Conservation (phyloP, 2,329 filamentous ascomycete species). For the Arachnomyces sp. region DNA sequence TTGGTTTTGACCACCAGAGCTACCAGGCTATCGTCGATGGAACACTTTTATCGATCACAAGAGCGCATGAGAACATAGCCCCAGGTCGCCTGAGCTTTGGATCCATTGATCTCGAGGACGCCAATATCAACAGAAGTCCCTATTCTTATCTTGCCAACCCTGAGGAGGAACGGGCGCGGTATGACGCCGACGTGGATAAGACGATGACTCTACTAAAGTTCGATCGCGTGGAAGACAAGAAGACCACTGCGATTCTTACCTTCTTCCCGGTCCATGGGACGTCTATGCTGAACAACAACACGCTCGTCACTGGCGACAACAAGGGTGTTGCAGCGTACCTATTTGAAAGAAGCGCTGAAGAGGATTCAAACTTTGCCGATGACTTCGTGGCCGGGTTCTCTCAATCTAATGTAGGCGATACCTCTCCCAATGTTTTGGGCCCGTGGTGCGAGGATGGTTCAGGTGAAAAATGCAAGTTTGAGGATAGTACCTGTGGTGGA, state of each 20-base stretch:
- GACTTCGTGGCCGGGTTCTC: slow-evolving; percentile 87
- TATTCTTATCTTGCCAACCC: slow-evolving; percentile 87
- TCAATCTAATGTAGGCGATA: slow-evolving; percentile 86
- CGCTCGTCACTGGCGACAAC: slow-evolving; percentile 86
- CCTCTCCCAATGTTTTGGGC: slow-evolving; percentile 77
- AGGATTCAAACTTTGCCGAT: slow-evolving; percentile 49
- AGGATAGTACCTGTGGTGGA: slow-evolving; percentile 70
- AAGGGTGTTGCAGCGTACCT: slow-evolving; percentile 86
- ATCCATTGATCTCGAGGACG: slow-evolving; percentile 61
- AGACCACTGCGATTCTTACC: slow-evolving; percentile 72
- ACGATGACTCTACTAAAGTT: slow-evolving; percentile 74
- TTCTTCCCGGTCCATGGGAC: slow-evolving; percentile 94
- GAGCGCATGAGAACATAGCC: slow-evolving; percentile 65
- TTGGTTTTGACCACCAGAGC: slow-evolving; percentile 79
- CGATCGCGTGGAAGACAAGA: slow-evolving; percentile 63
- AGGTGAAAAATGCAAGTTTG: slow-evolving; percentile 44
- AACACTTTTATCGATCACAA: slow-evolving; percentile 69
- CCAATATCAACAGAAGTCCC: slow-evolving; percentile 82
- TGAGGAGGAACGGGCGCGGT: slow-evolving; percentile 61
- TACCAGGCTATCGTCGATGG: slow-evolving; percentile 86
- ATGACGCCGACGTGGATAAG: slow-evolving; percentile 62
- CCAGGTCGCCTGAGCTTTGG: slow-evolving; percentile 66
- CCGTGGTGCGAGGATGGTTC: slow-evolving; percentile 85
- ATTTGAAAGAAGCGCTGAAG: slow-evolving; percentile 62
- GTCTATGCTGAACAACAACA: slow-evolving; percentile 86